Evolutionary conservation across 306 rosid genomes (phyloP).

Genomic region (Macrotyloma uniflorum): DNA sequence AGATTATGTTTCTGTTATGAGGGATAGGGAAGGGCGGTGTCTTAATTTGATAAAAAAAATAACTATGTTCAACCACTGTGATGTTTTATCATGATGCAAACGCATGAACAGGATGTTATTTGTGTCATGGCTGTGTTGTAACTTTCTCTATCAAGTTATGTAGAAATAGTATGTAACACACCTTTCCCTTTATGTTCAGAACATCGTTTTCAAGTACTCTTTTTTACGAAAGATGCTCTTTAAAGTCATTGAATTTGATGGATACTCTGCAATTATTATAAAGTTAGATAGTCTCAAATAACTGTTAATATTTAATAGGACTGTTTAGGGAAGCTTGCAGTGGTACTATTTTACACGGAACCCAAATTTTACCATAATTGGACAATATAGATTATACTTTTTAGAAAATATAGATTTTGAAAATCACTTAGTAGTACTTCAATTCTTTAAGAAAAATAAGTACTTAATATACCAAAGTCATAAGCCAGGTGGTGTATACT

Average conservation of each 20-base stretch:
- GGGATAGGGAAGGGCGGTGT: constrained; percentile 42
- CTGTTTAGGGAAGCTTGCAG: too few species aligned
- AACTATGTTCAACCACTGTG: constrained; percentile 41
- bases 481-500: too few species aligned
- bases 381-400: too few species aligned
- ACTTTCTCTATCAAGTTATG: constrained; percentile 35
- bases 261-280: too few species aligned
- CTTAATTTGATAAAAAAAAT: constrained; percentile 21
- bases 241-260: background rate
- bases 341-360: too few species aligned
- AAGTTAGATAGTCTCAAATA: too few species aligned
- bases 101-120: constrained; percentile 36
- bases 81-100: constrained; percentile 44
- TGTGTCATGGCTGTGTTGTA: constrained; percentile 40
- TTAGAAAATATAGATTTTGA: too few species aligned
- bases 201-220: background rate
- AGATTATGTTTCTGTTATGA: constrained; percentile 34
- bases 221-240: background rate
- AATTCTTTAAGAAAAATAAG: too few species aligned
- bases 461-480: too few species aligned
- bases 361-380: too few species aligned
- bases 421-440: background rate
- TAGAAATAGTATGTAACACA: constrained; percentile 38
- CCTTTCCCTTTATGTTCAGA: background rate
- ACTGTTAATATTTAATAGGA: too few species aligned